These are phyloP conservation scores for Bathelium albidoporum DNA, from an alignment of 495 filamentous ascomycete species.

Conservation along the genomic window DNA sequence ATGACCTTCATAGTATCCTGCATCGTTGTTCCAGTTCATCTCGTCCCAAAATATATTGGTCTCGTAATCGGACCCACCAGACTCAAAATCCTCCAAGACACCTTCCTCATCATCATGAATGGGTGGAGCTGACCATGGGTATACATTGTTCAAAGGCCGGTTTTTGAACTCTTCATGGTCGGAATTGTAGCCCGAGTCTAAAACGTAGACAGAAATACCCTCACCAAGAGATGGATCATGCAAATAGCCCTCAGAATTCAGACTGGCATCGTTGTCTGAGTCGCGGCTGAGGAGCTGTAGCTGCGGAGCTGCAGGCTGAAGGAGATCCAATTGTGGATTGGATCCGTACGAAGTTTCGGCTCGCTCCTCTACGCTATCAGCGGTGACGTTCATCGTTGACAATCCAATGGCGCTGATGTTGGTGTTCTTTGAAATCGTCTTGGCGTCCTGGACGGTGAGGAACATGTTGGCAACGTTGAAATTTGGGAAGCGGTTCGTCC, in stretches of 20 bases:
- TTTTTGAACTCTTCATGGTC: conserved; percentile 3
- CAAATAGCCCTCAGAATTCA: neutral
- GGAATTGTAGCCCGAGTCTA: neutral
- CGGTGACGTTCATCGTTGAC: neutral
- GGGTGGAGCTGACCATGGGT: neutral
- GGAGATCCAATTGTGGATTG: neutral
- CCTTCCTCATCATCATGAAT: neutral
- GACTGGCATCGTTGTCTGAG: neutral
- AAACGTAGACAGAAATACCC: neutral
- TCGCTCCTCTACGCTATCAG: neutral
- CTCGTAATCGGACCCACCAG: neutral
- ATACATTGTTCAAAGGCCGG: neutral
- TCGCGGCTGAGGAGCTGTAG: neutral
- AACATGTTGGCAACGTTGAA: conserved; percentile 2
- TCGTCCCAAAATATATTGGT: neutral
- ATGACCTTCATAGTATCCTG: neutral
- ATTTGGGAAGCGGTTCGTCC: neutral
- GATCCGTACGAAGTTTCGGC: neutral
- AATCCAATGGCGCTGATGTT: neutral
- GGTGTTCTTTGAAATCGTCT: neutral
- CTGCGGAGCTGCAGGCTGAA: neutral
- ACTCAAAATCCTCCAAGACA: neutral
- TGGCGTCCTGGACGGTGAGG: neutral
- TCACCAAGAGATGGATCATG: conserved; percentile 1
- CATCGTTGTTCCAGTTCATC: neutral